Base-by-base conservation (phyloP, 1,139 yeast genomes). In the Komagataea norvegica region DNA sequence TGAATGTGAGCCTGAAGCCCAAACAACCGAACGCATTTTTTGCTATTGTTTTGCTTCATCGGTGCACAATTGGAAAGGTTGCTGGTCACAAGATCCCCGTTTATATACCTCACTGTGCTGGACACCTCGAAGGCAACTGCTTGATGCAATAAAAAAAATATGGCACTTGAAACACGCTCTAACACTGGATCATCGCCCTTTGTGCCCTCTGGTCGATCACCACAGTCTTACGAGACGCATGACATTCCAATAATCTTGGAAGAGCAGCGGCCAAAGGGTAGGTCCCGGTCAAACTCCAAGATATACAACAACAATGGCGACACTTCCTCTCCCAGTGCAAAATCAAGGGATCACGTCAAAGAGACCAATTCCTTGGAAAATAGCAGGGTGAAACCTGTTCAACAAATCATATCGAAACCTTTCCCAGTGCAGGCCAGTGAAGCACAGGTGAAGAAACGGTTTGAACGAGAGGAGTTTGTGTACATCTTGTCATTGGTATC, bases 401-500 rank as follows among this genome's bases (percentile, higher is more conserved):
- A n/a, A n/a, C n/a, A n/a, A n/a, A n/a, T n/a, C n/a, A n/a, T n/a
- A n/a, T n/a, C n/a, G n/a, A n/a, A n/a, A n/a, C n/a, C 5, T 17
- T 17, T 8, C 10, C 19, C 8, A 15, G 16, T 21, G 30, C 44
- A 25, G 2, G 28, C 9, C 6, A 14, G 8, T 25, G 28, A 25
- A 9, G 28, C 11, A 2, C 11, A 19, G 13, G 9, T 6, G 6
- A 26, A 11, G 3, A 25, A 25, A 25, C 24, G 25, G 9, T 42
- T 41, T 8, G 37, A 20, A n/a, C 48, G 68, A 40, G 57, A 56
- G 22, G 52, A 52, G 24, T 55, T 59, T 32, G 51, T 59, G 1
- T 59, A 56, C 63, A 70, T 83, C 33, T 73, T 89, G 15, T 79
- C 88, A 2, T 65, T 89, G 40, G 62, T 74, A 11, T 81, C 96